A percentile compares a stretch with the other conserved stretches of the same genome.
Conservation (phyloP, 768 basidiomycete genomes). For the Podaxis sp. region DNA sequence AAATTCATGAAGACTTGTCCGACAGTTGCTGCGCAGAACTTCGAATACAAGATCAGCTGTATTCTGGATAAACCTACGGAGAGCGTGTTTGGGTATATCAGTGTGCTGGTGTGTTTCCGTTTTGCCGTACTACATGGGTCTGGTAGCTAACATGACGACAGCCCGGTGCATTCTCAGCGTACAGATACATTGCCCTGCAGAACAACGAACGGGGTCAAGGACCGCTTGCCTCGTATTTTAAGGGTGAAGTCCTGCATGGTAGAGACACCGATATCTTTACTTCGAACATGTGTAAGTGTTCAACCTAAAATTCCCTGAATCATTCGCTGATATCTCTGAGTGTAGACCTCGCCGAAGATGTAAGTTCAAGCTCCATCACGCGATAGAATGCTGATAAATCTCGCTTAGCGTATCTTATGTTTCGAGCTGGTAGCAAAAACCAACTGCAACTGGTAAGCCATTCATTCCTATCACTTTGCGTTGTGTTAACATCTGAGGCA, state of each 20-base stretch:
- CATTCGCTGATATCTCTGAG: slow-evolving; percentile 10
- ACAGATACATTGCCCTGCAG: slow-evolving; percentile 85
- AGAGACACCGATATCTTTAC: slow-evolving; percentile 91
- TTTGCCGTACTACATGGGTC: neutral
- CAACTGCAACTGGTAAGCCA: slow-evolving; percentile 70
- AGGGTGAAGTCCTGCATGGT: slow-evolving; percentile 86
- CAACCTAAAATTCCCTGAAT: neutral
- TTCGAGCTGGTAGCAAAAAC: slow-evolving; percentile 79
- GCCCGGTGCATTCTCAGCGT: slow-evolving; percentile 96
- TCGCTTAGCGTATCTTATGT: slow-evolving; percentile 71
- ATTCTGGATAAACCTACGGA: slow-evolving; percentile 91
- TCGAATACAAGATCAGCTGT: slow-evolving; percentile 91
- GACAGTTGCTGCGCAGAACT: slow-evolving; percentile 90
- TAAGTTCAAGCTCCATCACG: slow-evolving; percentile 31
- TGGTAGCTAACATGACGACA: slow-evolving; percentile 24
- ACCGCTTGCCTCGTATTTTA: slow-evolving; percentile 94
- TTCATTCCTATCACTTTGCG: neutral
- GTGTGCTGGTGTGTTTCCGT: slow-evolving; percentile 66
- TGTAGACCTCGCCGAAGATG: slow-evolving; percentile 87
- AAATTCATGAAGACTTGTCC: neutral
- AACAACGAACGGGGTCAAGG: slow-evolving; percentile 82
- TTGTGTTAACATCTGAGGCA: slow-evolving; percentile 14
- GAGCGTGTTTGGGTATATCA: slow-evolving; percentile 93
- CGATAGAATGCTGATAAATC: slow-evolving; percentile 9
- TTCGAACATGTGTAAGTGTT: slow-evolving; percentile 86